phyloP scores from a whole-genome alignment of 2,329 filamentous ascomycete species.

The Talaromyces pinophilus region DNA sequence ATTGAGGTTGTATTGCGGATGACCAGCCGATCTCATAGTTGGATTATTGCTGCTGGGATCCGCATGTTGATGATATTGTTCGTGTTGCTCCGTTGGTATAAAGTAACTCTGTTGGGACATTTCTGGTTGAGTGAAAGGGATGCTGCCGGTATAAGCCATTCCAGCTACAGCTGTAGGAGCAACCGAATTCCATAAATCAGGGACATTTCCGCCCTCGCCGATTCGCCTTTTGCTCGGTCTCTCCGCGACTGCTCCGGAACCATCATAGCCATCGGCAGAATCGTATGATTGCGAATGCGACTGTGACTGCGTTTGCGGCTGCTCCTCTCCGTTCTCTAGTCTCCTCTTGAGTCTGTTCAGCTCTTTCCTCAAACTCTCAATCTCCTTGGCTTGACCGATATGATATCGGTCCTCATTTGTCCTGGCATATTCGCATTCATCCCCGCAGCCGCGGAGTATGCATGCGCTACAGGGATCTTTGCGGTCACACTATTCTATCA shows the following conservation, averaged over 20 bases:
- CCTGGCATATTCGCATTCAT: constrained; percentile 35
- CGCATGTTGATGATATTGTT: neutral
- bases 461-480: constrained; percentile 33
- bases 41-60: neutral
- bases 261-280: neutral
- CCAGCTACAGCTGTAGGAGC: neutral
- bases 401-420: constrained; percentile 61
- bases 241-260: neutral
- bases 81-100: neutral
- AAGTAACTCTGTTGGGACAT: neutral
- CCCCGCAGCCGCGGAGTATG: constrained; percentile 30
- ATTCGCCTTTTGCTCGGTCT: constrained; percentile 6
- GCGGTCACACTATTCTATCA: constrained; percentile 31
- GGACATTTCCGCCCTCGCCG: neutral
- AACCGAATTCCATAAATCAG: neutral
- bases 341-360: constrained; percentile 25
- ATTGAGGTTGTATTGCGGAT: neutral
- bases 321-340: constrained; percentile 8
- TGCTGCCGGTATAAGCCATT: neutral
- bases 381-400: constrained; percentile 57
- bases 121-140: neutral
- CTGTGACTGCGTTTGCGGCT: neutral
- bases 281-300: neutral
- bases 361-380: constrained; percentile 32
- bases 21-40: neutral